Evolutionary conservation across 371 early-diverging fungal species (phyloP).

Genomic region (Fennellomyces sp.): DNA sequence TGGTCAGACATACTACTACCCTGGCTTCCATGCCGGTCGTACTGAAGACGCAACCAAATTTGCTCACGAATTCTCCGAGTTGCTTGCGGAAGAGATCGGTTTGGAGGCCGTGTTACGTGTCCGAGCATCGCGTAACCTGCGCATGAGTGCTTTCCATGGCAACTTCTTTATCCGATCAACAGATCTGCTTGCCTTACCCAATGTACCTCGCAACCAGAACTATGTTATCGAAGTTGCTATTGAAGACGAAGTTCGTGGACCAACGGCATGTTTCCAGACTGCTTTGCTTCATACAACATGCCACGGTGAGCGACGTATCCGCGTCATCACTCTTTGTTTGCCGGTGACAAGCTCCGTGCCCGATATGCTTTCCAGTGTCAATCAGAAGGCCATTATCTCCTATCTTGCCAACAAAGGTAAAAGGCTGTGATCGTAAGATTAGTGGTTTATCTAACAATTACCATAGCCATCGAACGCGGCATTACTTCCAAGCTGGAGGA

Average conservation of each 20-base stretch:
- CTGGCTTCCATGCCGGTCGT: constrained; percentile 88
- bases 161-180: constrained; percentile 96
- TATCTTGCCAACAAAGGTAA: constrained; percentile 85
- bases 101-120: constrained; percentile 96
- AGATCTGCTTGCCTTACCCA: constrained; percentile 92
- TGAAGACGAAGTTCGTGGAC: constrained; percentile 80
- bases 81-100: constrained; percentile 83
- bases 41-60: constrained; percentile 89
- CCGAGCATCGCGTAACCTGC: constrained; percentile 87
- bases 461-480: constrained; percentile 75
- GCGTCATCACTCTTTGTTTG: constrained; percentile 91
- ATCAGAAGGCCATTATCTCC: constrained; percentile 83
- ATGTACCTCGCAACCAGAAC: constrained; percentile 92
- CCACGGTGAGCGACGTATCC: constrained; percentile 90
- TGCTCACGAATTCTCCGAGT: constrained; percentile 82
- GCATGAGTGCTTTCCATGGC: constrained; percentile 91
- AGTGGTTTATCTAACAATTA: neutral
- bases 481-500: constrained; percentile 89
- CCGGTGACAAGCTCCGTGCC: constrained; percentile 84
- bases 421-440: neutral
- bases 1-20: constrained; percentile 94
- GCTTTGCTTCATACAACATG: constrained; percentile 93
- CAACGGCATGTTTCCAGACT: constrained; percentile 94
- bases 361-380: constrained; percentile 83
- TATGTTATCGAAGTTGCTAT: constrained; percentile 91